Base-by-base conservation (phyloP, 2,329 filamentous ascomycete genomes). In the Beauveria medogensis region DNA sequence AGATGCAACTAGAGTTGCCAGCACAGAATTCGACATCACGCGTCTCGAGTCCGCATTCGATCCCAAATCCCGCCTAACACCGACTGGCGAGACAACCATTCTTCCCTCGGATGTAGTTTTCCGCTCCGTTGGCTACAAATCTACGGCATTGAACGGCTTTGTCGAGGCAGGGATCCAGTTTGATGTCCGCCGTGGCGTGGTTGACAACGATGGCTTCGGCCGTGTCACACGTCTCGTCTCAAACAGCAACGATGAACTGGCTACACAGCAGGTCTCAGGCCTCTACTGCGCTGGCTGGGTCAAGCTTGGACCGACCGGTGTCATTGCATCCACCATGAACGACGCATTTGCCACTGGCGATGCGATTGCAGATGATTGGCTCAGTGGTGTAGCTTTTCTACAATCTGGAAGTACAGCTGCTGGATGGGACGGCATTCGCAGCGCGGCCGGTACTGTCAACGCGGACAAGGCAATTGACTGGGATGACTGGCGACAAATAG, bases 231-330 rank as follows among this genome's bases (percentile, higher is more conserved):
- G 68, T 68, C 77, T 66, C 67, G 73, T 65, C 14, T 67, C 69
- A 61, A 63, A 68, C 63, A 47, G 68, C 56, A 44, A 63, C 20
- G 67, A 70, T 65, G 63, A 70, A 64, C 72, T 66, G 65, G 72
- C 62, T 68, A 79, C 57, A 67, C 77, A 65, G 74, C 80, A 63
- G 68, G 77, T 65, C 69, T 84, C 87, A 0, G 91, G 93, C 0
- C 74, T 96, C 30, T 99, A 99, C 75, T 96, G 92, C 65, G 90
- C 93, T 18, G 94, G 94, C 0, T 99, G 94, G 94, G 92, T 97
- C 10, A 97, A 97, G 77, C 84, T 89, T 41, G 94, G 94, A 0
- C 93, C 94, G 0, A 97, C 92, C 0, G 94, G 94, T 2, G 92
- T 97, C 3, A 99, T 99, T 71, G 93, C 93, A 1, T 92, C 88